A percentile compares a stretch with the other conserved stretches of the same genome.
These are phyloP conservation scores for Botrytis sinoallii DNA, from an alignment of 2,329 filamentous ascomycete species.

Conservation along the genomic window DNA sequence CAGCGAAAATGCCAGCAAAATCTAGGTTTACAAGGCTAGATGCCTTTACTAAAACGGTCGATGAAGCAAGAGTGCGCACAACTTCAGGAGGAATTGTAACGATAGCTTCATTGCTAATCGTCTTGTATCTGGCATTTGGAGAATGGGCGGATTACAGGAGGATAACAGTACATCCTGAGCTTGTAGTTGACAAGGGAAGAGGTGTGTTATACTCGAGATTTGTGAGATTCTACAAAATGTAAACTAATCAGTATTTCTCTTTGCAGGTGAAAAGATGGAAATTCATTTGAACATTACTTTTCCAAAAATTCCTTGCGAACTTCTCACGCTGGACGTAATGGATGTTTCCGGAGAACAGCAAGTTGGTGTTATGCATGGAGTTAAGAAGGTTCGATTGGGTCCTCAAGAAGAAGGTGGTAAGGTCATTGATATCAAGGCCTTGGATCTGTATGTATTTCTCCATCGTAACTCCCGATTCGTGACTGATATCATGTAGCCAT, in stretches of 20 bases:
- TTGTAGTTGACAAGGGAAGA: conserved; percentile 95
- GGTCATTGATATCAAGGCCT: conserved; percentile 66
- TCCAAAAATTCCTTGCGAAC: conserved; percentile 87
- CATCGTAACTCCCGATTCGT: conserved; percentile 23
- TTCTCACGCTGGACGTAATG: conserved; percentile 97
- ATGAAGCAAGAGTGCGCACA: conserved; percentile 93
- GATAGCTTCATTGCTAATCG: conserved; percentile 81
- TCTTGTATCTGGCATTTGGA: conserved; percentile 85
- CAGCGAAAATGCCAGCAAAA: conserved; percentile 70
- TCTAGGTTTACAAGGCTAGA: conserved; percentile 95
- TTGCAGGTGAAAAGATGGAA: conserved; percentile 92
- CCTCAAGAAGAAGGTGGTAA: conserved; percentile 70
- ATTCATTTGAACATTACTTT: conserved; percentile 98
- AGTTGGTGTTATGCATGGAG: conserved; percentile 86
- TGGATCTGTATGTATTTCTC: conserved; percentile 55
- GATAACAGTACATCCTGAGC: conserved; percentile 82
- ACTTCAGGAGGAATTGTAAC: conserved; percentile 95
- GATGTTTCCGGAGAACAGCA: conserved; percentile 97
- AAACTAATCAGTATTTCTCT: conserved; percentile 15
- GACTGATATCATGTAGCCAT: conserved; percentile 49
- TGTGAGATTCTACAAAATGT: neutral
- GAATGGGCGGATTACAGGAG: conserved; percentile 94
- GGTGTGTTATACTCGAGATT: conserved; percentile 49
- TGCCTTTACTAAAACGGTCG: conserved; percentile 98
- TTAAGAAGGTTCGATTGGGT: conserved; percentile 83